Evolutionary conservation across 1,284 basidiomycete species (phyloP).

Genomic region (Naganishia cerealis): DNA sequence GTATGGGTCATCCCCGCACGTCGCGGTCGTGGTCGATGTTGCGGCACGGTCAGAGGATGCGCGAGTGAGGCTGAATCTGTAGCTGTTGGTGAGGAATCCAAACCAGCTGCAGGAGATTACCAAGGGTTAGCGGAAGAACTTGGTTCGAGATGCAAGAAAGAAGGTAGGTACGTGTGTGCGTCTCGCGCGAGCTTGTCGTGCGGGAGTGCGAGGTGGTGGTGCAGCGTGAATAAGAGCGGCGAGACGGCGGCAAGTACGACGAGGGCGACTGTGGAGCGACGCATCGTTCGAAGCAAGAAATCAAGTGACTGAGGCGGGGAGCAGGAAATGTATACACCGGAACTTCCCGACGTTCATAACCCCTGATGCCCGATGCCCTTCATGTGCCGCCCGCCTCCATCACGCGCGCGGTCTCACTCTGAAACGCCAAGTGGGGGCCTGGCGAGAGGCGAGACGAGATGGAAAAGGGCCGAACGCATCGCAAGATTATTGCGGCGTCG

Average conservation of each 20-base stretch:
- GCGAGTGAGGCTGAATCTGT: not conserved
- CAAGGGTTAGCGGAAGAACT: not conserved
- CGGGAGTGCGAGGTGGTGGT: not conserved
- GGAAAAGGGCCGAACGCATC: no score
- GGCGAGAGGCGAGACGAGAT: no score
- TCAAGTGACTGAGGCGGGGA: not conserved
- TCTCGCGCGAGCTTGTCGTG: not conserved
- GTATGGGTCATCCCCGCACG: constrained; percentile 12
- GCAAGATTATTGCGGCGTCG: no score
- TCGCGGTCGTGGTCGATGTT: not conserved
- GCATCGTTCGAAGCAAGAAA: not conserved
- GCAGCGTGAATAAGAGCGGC: not conserved
- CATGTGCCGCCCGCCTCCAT: no score
- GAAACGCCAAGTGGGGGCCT: no score
- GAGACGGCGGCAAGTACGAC: not conserved
- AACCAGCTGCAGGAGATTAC: not conserved
- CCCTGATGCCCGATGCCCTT: no score
- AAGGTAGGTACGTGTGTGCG: constrained; percentile 1
- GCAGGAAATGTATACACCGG: not conserved
- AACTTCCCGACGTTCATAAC: not conserved
- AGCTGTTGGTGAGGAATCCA: not conserved
- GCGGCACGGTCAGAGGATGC: not conserved
- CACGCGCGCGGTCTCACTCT: no score
- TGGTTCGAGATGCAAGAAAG: not conserved
- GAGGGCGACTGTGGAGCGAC: not conserved